Percentiles rank a stretch among this genome's conserved stretches.
phyloP scores from a whole-genome alignment of 2,329 filamentous ascomycete genomes.

The Xylaria polymorpha region DNA sequence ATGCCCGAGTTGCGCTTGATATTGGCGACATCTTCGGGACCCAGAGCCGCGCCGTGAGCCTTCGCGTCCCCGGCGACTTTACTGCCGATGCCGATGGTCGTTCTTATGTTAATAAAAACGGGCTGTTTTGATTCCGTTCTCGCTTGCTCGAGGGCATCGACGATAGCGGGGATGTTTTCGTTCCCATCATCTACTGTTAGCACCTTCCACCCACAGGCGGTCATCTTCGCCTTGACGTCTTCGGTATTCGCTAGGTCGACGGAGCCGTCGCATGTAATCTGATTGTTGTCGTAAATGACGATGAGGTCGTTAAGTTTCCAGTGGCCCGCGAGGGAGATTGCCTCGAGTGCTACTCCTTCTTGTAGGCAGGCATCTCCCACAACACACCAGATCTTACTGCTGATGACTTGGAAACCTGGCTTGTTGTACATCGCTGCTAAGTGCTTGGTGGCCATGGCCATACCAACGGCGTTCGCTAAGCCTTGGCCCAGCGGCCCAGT shows the following conservation, averaged over 20 bases:
- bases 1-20: constrained; percentile 65
- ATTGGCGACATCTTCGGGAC: constrained; percentile 59
- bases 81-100: constrained; percentile 66
- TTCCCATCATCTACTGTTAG: constrained; percentile 63
- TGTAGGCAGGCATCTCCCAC: constrained; percentile 58
- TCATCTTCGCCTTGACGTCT: constrained; percentile 66
- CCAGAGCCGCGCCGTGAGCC: constrained; percentile 51
- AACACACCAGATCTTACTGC: constrained; percentile 65
- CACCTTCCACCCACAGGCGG: constrained; percentile 64
- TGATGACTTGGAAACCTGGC: constrained; percentile 60
- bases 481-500: constrained; percentile 68
- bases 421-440: constrained; percentile 63
- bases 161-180: constrained; percentile 60
- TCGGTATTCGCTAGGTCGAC: constrained; percentile 59
- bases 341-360: constrained; percentile 66
- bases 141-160: constrained; percentile 55
- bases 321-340: constrained; percentile 65
- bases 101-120: constrained; percentile 67
- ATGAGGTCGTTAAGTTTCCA: constrained; percentile 63
- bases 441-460: constrained; percentile 67
- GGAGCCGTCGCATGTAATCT: constrained; percentile 66
- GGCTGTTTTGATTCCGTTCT: constrained; percentile 54
- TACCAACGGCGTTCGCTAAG: constrained; percentile 66
- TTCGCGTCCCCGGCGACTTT: constrained; percentile 59
- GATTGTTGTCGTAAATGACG: constrained; percentile 69